Percentiles rank a stretch among this genome's conserved stretches.
phyloP scores from a whole-genome alignment of 1,284 basidiomycete genomes.

The Heliocybe sulcata region DNA sequence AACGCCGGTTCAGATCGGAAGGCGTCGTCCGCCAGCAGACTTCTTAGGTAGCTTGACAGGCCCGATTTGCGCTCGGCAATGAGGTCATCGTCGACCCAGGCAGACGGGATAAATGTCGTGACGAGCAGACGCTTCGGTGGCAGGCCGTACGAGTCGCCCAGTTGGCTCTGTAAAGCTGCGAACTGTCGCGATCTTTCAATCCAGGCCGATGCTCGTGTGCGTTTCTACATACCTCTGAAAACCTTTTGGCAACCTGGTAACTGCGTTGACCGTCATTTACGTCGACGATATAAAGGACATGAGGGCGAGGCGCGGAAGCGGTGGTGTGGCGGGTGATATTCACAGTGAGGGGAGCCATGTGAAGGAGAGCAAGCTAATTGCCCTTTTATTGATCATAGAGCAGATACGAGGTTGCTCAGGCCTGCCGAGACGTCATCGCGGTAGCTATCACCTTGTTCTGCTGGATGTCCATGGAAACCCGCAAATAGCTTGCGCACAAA shows the following conservation, averaged over 20 bases:
- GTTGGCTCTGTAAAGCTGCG: conserved; percentile 29
- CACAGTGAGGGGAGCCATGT: background rate
- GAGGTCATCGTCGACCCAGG: conserved; percentile 46
- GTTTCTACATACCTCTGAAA: conserved; percentile 37
- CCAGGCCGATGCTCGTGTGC: background rate
- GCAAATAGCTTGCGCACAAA: background rate
- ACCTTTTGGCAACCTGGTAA: conserved; percentile 31
- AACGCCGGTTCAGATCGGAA: conserved; percentile 26
- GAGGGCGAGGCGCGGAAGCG: conserved; percentile 39
- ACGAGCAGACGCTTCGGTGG: conserved; percentile 42
- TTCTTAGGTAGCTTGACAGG: conserved; percentile 33
- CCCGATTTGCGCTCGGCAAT: conserved; percentile 45
- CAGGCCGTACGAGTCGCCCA: conserved; percentile 28
- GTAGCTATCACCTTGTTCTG: background rate
- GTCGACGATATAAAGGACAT: conserved; percentile 39
- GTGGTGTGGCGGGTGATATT: conserved; percentile 31
- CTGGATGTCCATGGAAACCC: background rate
- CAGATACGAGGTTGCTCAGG: background rate
- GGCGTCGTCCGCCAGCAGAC: conserved; percentile 23
- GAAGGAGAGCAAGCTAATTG: background rate
- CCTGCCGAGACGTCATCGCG: background rate
- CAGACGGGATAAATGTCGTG: conserved; percentile 39
- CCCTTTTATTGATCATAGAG: background rate
- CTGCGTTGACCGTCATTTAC: conserved; percentile 26
- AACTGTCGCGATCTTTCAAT: conserved; percentile 26